A percentile compares a stretch with the other conserved stretches of the same genome.
phyloP scores from a whole-genome alignment of 176 grass and related monocot species.

The Avena eriantha region DNA sequence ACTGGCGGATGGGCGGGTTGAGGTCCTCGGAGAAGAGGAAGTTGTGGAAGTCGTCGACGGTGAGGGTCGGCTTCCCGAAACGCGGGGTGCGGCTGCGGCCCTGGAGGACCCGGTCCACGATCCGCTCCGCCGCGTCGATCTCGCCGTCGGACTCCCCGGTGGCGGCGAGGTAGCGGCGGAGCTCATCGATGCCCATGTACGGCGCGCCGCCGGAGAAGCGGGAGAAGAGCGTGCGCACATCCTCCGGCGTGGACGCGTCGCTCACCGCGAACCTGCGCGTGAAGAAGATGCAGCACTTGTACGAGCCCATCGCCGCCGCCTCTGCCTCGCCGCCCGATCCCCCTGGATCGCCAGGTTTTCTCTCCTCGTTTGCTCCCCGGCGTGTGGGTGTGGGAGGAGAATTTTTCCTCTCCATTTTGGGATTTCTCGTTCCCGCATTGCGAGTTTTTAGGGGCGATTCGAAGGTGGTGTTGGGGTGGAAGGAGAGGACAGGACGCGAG shows the following conservation, averaged over 20 bases:
- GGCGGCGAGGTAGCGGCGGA: slow-evolving; percentile 65
- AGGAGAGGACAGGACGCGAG: neutral
- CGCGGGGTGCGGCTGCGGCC: slow-evolving; percentile 59
- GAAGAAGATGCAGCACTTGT: slow-evolving; percentile 89
- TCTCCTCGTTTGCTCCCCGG: slow-evolving; percentile 35
- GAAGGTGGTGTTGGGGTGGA: slow-evolving; percentile 5
- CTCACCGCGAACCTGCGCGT: slow-evolving; percentile 64
- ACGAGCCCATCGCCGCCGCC: slow-evolving; percentile 60
- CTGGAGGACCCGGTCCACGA: slow-evolving; percentile 62
- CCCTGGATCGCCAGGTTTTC: neutral
- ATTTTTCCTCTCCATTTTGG: slow-evolving; percentile 37
- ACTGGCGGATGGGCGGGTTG: slow-evolving; percentile 62
- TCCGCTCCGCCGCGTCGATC: slow-evolving; percentile 50
- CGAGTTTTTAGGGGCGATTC: slow-evolving; percentile 50
- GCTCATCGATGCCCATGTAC: slow-evolving; percentile 69
- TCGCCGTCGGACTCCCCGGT: slow-evolving; percentile 29
- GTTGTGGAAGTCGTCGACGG: slow-evolving; percentile 75
- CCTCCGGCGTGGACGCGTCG: slow-evolving; percentile 69
- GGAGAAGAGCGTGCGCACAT: slow-evolving; percentile 63
- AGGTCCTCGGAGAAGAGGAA: slow-evolving; percentile 83
- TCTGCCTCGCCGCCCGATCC: slow-evolving; percentile 30
- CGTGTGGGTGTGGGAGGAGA: slow-evolving; percentile 39
- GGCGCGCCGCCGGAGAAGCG: slow-evolving; percentile 53
- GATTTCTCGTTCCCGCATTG: slow-evolving; percentile 32
- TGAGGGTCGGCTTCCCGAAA: slow-evolving; percentile 55